These are phyloP conservation scores for Acrocalymma vagum DNA, from an alignment of 2,329 filamentous ascomycete species.

Conservation along the genomic window DNA sequence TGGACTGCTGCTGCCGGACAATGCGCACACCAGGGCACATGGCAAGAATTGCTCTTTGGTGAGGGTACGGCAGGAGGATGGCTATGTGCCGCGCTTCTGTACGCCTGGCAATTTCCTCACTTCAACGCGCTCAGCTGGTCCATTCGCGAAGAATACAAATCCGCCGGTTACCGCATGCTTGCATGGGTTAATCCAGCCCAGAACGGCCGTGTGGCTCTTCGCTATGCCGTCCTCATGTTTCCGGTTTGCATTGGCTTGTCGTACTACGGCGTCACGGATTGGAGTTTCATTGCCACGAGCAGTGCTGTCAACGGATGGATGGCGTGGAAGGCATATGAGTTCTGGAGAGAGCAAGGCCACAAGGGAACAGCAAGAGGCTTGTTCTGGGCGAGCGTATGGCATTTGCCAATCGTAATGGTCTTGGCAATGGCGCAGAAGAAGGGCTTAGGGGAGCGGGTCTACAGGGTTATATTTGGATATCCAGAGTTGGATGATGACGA, in stretches of 20 bases:
- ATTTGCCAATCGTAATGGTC: conserved; percentile 88
- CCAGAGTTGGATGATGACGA: conserved; percentile 40
- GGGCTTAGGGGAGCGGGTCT: conserved; percentile 59
- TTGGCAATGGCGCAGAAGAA: conserved; percentile 93
- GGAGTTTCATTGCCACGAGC: conserved; percentile 83
- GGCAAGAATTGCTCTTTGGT: conserved; percentile 80
- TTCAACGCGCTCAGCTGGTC: conserved; percentile 94
- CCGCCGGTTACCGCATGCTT: conserved; percentile 74
- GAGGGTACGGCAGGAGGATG: conserved; percentile 79
- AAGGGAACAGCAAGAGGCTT: conserved; percentile 82
- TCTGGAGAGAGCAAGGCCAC: conserved; percentile 81
- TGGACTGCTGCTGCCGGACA: conserved; percentile 96
- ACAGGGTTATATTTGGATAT: conserved; percentile 41
- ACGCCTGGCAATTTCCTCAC: conserved; percentile 98
- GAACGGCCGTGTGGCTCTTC: conserved; percentile 85
- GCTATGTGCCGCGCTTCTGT: conserved; percentile 84
- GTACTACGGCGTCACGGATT: conserved; percentile 82
- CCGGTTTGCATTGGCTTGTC: conserved; percentile 86
- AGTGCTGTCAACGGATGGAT: conserved; percentile 88
- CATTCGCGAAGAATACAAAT: conserved; percentile 88
- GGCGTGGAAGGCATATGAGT: conserved; percentile 77
- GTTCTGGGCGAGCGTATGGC: conserved; percentile 99
- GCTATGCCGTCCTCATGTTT: conserved; percentile 86
- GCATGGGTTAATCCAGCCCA: conserved; percentile 85
- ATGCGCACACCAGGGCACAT: conserved; percentile 70